Evolutionary conservation across 2,329 filamentous ascomycete genomes (phyloP).

Genomic region (Fusarium euwallaceae): DNA sequence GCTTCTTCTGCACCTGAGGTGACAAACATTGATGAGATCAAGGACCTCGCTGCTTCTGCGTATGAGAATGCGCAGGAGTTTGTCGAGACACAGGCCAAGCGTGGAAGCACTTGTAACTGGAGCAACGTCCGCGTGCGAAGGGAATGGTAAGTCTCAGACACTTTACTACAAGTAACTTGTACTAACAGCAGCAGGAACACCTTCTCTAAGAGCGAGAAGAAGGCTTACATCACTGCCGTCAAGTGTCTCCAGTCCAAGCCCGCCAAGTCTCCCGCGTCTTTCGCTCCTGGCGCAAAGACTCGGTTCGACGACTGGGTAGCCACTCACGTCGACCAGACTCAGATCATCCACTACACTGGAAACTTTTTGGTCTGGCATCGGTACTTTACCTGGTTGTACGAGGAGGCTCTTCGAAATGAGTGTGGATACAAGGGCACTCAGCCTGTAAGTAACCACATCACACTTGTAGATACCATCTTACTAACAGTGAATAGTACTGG

Average conservation of each 20-base stretch:
- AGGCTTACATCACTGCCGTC: slow-evolving; percentile 60
- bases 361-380: slow-evolving; percentile 51
- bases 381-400: slow-evolving; percentile 51
- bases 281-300: slow-evolving; percentile 58
- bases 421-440: slow-evolving; percentile 56
- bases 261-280: slow-evolving; percentile 48
- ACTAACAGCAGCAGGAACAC: slow-evolving; percentile 37
- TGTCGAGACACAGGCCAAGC: slow-evolving; percentile 33
- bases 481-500: slow-evolving; percentile 55
- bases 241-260: slow-evolving; percentile 58
- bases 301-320: slow-evolving; percentile 65
- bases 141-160: slow-evolving; percentile 47
- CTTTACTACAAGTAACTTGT: neutral
- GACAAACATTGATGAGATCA: slow-evolving; percentile 37
- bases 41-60: slow-evolving; percentile 40
- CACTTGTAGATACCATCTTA: neutral
- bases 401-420: slow-evolving; percentile 49
- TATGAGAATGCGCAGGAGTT: slow-evolving; percentile 42
- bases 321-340: slow-evolving; percentile 62
- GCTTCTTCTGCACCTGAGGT: slow-evolving; percentile 32
- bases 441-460: slow-evolving; percentile 45
- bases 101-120: slow-evolving; percentile 45
- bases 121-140: slow-evolving; percentile 48
- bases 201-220: slow-evolving; percentile 42
- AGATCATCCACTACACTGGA: slow-evolving; percentile 57